Evolutionary conservation across 805 yeast genomes (phyloP).

Genomic region (Starmerella riodocensis): DNA sequence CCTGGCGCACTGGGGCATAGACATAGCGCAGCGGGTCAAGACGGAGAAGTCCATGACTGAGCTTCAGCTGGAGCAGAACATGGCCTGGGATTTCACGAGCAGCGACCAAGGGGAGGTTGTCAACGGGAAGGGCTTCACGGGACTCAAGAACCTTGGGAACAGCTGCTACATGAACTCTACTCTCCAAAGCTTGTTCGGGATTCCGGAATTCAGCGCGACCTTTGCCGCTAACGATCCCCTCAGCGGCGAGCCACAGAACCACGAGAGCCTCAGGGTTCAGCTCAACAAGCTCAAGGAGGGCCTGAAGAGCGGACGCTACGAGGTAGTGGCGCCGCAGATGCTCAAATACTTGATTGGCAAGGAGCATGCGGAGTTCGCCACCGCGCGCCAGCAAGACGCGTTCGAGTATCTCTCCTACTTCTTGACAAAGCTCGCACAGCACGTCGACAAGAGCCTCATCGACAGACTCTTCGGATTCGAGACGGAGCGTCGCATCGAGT

Average conservation of each 20-base stretch:
- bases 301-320: constrained; percentile 55
- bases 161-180: constrained; percentile 82
- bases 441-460: constrained; percentile 29
- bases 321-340: constrained; percentile 54
- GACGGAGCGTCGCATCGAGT: constrained; percentile 48
- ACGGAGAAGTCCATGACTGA: constrained; percentile 85
- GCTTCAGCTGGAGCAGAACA: constrained; percentile 80
- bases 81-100: constrained; percentile 86
- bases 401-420: constrained; percentile 71
- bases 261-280: constrained; percentile 58
- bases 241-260: constrained; percentile 49
- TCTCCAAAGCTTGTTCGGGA: constrained; percentile 51
- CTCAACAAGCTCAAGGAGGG: constrained; percentile 72
- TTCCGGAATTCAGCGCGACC: constrained; percentile 26
- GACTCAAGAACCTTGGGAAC: constrained; percentile 80
- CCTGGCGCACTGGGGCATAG: constrained; percentile 53
- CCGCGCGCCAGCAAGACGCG: constrained; percentile 90
- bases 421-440: constrained; percentile 41
- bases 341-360: constrained; percentile 68
- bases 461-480: constrained; percentile 51
- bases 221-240: constrained; percentile 21
- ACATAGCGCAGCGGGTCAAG: constrained; percentile 40
- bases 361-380: constrained; percentile 67
- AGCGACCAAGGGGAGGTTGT: constrained; percentile 46
- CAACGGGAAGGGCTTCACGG: constrained; percentile 67